phyloP scores from a whole-genome alignment of 805 yeast genomes.

The Barnettozyma salicaria region DNA sequence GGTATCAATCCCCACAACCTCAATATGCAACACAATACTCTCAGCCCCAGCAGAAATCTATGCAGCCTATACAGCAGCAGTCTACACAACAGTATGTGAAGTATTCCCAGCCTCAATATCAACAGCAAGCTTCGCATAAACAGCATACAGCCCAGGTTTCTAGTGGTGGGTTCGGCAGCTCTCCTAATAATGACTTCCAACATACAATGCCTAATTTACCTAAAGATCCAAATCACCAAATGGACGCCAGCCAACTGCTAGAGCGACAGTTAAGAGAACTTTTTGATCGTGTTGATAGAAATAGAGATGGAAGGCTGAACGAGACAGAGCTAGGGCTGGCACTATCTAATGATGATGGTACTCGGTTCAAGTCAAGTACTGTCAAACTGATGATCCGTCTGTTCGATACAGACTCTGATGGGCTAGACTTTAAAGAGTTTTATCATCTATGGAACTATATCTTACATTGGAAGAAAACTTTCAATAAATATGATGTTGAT shows the following conservation, averaged over 20 bases:
- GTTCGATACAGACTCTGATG: slow-evolving; percentile 46
- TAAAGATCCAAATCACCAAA: slow-evolving; percentile 5
- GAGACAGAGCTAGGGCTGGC: slow-evolving; percentile 54
- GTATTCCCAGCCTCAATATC: slow-evolving; percentile 3
- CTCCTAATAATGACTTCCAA: slow-evolving; percentile 2
- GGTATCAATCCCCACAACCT: no score
- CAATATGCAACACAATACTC: no score
- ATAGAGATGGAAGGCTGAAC: slow-evolving; percentile 48
- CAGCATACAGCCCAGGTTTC: slow-evolving; percentile 4
- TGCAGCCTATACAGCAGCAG: slow-evolving; percentile 5
- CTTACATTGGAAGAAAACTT: slow-evolving; percentile 58
- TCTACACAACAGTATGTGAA: slow-evolving; percentile 9
- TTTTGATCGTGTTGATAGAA: slow-evolving; percentile 50
- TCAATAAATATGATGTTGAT: slow-evolving; percentile 56
- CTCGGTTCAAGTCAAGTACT: slow-evolving; percentile 55
- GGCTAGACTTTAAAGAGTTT: slow-evolving; percentile 53
- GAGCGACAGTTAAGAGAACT: slow-evolving; percentile 44
- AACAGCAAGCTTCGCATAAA: slow-evolving; percentile 9
- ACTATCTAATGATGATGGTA: slow-evolving; percentile 56
- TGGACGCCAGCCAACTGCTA: slow-evolving; percentile 22
- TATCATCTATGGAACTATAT: slow-evolving; percentile 63
- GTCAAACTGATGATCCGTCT: slow-evolving; percentile 56
- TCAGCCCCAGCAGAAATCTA: slow-evolving; percentile 8
- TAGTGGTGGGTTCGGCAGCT: slow-evolving; percentile 3
- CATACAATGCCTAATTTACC: slow-evolving; percentile 5